phyloP scores from a whole-genome alignment of 805 yeast genomes.

The Pichia eremophila region DNA sequence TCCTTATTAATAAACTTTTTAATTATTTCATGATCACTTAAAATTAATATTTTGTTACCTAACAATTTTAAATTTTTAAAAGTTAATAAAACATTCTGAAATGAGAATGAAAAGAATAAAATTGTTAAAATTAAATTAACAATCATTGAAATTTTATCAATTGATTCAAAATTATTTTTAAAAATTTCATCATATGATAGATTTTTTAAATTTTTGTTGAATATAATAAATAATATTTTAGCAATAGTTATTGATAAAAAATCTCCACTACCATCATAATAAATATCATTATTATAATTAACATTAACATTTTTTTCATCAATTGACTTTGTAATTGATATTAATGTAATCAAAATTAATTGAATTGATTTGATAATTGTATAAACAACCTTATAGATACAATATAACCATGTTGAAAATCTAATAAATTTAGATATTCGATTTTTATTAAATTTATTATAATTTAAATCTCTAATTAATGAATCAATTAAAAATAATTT shows the following conservation, averaged over 20 bases:
- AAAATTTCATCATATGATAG: constrained; percentile 18
- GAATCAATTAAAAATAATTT: constrained; percentile 4
- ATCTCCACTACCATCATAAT: constrained; percentile 9
- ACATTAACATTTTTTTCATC: no score
- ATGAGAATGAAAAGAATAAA: constrained; percentile 49
- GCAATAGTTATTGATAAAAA: constrained; percentile 41
- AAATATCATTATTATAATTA: not conserved
- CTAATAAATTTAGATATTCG: not conserved
- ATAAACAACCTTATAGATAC: constrained; percentile 35
- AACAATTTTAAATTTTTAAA: constrained; percentile 38
- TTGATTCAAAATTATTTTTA: constrained; percentile 30
- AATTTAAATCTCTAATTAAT: constrained; percentile 27
- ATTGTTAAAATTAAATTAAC: constrained; percentile 47
- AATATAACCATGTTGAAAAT: constrained; percentile 33
- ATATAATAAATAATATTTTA: constrained; percentile 22
- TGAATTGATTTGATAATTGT: not conserved
- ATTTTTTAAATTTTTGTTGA: not conserved
- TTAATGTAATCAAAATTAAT: not conserved
- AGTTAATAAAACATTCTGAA: constrained; percentile 55
- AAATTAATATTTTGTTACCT: constrained; percentile 8
- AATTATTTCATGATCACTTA: not conserved
- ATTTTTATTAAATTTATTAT: constrained; percentile 25
- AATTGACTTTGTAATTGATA: not conserved
- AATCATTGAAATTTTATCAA: constrained; percentile 24
- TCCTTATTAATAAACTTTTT: constrained; percentile 3